Base-by-base conservation (phyloP, 2,329 filamentous ascomycete species). In the Pseudogymnoascus sp. region DNA sequence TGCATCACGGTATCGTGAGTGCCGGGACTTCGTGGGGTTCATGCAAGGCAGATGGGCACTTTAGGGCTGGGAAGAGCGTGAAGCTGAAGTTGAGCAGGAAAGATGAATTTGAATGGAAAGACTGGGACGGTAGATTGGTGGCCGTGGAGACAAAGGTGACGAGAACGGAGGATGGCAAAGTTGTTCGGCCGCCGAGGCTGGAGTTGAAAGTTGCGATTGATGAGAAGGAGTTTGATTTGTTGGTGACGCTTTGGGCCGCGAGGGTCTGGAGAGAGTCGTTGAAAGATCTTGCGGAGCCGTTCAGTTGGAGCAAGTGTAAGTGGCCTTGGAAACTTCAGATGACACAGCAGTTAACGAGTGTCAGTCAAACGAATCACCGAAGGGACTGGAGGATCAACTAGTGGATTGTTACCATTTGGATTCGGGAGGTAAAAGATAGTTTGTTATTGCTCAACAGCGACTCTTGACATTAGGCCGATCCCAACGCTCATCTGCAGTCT, bases 221-320 rank as follows among this genome's bases (percentile, higher is more conserved):
- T 35, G 10, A 18, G 13, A 56, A 56, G 33, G 52, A 34, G 23
- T 56, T 56, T 34, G 52, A 56, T 21, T 23, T 56, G 23, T 56
- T 56, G 10, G 52, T 56, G 19, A 56, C 52, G 13, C 52, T 56
- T 33, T 56, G 52, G 52, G 52, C 52, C 12, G 52, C 52, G 52
- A 56, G 52, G 52, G 52, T 56, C 13, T 56, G 52, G 52, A 56
- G 15, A 35, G 52, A 56, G 52, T 15, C 23, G 18, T 34, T 15
- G 52, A 33, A 21, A 21, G 52, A 56, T 19, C 33, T 56, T 30
- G 52, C 52, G 15, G 52, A 56, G 23, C 52, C 52, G 52, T 56
- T 56, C 13, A 56, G 52, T 35, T 56, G 21, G 52, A 34, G 52
- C 18, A 41, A 23, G 19, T 12, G 38, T 41, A 41, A n/a, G 38